Percentiles rank a stretch among this genome's conserved stretches.
phyloP scores from a whole-genome alignment of 2,329 filamentous ascomycete genomes.

The Aspergillus puulaauensis region DNA sequence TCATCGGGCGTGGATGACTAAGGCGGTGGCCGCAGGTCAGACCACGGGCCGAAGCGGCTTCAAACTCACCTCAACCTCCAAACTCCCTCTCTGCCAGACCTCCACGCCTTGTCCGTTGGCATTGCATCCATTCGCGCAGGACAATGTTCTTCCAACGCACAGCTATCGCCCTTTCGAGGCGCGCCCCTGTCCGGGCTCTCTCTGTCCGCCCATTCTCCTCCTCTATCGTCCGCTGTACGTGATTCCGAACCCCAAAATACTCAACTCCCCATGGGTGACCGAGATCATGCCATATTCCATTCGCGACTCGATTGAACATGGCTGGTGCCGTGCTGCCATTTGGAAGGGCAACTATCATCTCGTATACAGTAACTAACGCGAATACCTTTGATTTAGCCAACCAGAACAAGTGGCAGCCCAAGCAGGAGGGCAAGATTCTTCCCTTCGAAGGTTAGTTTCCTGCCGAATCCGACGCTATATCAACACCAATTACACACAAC shows the following conservation, averaged over 20 bases:
- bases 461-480: constrained; percentile 2
- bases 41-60: constrained; percentile 39
- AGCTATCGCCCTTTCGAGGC: constrained; percentile 47
- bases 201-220: constrained; percentile 47
- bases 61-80: constrained; percentile 40
- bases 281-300: constrained; percentile 15
- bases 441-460: constrained; percentile 45
- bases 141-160: constrained; percentile 51
- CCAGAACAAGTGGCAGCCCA: constrained; percentile 41
- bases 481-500: constrained; percentile 15
- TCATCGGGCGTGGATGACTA: constrained; percentile 26
- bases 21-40: constrained; percentile 15
- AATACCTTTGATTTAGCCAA: constrained; percentile 26
- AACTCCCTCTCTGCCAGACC: constrained; percentile 31
- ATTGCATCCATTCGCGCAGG: constrained; percentile 23
- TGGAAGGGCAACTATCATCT: background rate
- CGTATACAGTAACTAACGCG: constrained; percentile 23
- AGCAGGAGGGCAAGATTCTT: constrained; percentile 45
- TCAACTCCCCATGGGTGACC: background rate
- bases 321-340: background rate
- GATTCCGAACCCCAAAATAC: constrained; percentile 25
- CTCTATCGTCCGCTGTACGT: constrained; percentile 48
- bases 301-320: constrained; percentile 23
- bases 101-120: constrained; percentile 25
- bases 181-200: constrained; percentile 43